Evolutionary conservation across 2,329 filamentous ascomycete species (phyloP), one percentile per base, ranked within the genome.

Genomic region (Trichoderma sp.): DNA sequence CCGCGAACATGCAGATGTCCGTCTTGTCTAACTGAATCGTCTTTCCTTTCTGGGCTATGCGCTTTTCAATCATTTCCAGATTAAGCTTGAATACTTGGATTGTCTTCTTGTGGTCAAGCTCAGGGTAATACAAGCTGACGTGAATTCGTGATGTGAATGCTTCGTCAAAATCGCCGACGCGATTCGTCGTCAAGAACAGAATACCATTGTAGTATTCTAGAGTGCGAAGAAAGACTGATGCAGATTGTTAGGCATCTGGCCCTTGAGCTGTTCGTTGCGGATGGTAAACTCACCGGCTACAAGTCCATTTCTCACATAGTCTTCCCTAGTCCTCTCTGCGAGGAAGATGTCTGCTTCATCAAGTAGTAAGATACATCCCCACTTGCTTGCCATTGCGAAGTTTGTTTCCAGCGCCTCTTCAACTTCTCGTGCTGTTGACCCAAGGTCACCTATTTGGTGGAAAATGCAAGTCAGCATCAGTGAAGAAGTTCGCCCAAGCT

Each of bases 181-280:
- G 78, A 67, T 82, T 82, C 8, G 78, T 78, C 1, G 80, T 82
- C 2, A 82, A 74, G 30, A 82, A 78, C 0, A 82, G 67, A 30
- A 82, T 82, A n/a, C 81, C 79, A 4, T 75, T 74, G 65, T 80
- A 81, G 65, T 81, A 81, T 57, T 81, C 80, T 3, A 82, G 73
- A 0, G 79, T 75, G 4, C 81, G 77, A 14, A 82, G 74, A 61
- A 83, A 82, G 0, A 82, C 84, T 70, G 1, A 15, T 9, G 11
- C 12, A 0, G 9, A 34, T 3, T 3, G 34, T 57, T 9, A 43
- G n/a, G 47, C 2, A 60, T 18, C 6, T 11, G 9, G 1, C 3
- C 1, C 9, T 14, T 1, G 6, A 7, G 18, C 5, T 21, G 2
- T 32, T 51, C 11, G n/a, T 4, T 21, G 1, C 5, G 43, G 39